Evolutionary conservation across 129 eudicot species (phyloP).

Genomic region (Rutidosis leptorrhynchoides): DNA sequence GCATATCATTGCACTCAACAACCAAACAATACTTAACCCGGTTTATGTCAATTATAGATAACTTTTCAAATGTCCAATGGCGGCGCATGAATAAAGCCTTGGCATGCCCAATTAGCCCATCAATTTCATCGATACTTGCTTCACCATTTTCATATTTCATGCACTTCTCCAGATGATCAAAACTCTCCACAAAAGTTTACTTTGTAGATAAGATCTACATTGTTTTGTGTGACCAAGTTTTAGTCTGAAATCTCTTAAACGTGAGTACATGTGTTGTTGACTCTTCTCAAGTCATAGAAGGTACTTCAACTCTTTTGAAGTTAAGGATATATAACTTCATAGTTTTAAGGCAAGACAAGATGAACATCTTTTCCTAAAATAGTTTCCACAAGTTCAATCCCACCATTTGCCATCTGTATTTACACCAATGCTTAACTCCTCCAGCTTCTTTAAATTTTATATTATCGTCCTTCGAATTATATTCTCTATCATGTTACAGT

Average conservation of each 20-base stretch:
- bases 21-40: constrained; percentile 20
- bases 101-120: constrained; percentile 2
- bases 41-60: constrained; percentile 22
- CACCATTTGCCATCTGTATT: constrained; percentile 22
- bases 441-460: constrained; percentile 11
- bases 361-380: constrained; percentile 6
- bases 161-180: constrained; percentile 17
- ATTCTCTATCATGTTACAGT: neutral
- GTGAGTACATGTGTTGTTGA: neutral
- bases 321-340: constrained; percentile 20
- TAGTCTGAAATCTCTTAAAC: constrained; percentile 13
- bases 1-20: constrained; percentile 28
- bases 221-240: constrained; percentile 20
- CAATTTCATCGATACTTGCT: neutral
- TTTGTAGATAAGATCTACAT: constrained; percentile 13
- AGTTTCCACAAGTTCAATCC: constrained; percentile 6
- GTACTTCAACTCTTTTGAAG: neutral
- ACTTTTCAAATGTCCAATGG: constrained; percentile 10
- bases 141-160: constrained; percentile 32
- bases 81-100: constrained; percentile 25
- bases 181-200: constrained; percentile 14
- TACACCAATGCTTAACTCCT: constrained; percentile 20
- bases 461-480: constrained; percentile 1
- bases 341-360: neutral
- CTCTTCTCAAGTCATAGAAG: neutral